phyloP scores from a whole-genome alignment of 2,329 filamentous ascomycete species.

The Beauveria medogensis region DNA sequence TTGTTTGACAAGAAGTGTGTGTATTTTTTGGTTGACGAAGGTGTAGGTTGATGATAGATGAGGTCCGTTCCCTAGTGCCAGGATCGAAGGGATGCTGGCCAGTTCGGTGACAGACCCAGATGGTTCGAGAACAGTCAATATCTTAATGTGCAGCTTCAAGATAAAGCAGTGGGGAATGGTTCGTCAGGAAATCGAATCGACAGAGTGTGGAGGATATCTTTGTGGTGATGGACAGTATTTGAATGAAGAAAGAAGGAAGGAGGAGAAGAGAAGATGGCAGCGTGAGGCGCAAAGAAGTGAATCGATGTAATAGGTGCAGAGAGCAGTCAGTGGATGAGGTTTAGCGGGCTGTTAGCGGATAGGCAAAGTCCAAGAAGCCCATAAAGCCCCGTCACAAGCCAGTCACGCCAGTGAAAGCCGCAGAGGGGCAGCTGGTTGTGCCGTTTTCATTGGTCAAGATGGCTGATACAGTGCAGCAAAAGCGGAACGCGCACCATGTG shows the following conservation, averaged over 20 bases:
- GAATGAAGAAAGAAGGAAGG: too few species aligned
- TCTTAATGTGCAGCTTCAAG: too few species aligned
- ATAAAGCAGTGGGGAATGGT: too few species aligned
- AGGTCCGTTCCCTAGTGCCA: too few species aligned
- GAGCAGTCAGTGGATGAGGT: background rate
- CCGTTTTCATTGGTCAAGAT: background rate
- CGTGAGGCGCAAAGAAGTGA: background rate
- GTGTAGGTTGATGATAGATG: too few species aligned
- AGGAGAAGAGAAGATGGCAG: too few species aligned
- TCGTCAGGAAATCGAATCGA: too few species aligned
- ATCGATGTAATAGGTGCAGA: background rate
- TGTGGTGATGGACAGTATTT: too few species aligned
- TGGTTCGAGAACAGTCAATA: too few species aligned
- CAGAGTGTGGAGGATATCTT: too few species aligned
- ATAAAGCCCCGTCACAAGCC: background rate
- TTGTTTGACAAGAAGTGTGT: conserved; percentile 23
- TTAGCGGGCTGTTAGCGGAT: background rate
- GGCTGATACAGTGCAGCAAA: background rate
- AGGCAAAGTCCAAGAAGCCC: background rate
- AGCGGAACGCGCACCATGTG: background rate
- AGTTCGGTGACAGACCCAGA: too few species aligned
- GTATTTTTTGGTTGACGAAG: background rate
- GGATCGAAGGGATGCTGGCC: too few species aligned
- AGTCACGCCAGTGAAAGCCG: background rate
- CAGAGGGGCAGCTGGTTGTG: background rate